Percentiles rank a stretch among this genome's conserved stretches.
Evolutionary conservation across 257 asterid genomes (phyloP).

Genomic region (Ophiorrhiza pumila): DNA sequence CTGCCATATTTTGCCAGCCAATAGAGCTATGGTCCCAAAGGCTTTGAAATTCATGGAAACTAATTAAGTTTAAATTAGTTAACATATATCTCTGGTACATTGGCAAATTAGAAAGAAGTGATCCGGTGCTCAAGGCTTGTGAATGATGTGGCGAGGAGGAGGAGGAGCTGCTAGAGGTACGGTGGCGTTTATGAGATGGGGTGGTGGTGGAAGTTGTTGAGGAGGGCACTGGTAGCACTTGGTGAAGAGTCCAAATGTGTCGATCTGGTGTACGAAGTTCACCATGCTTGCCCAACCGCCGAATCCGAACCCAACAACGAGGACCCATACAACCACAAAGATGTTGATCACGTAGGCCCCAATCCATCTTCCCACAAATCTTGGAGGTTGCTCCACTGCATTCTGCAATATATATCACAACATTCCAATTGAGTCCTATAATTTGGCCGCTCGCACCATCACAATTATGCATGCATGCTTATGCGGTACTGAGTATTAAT

Average conservation of each 20-base stretch:
- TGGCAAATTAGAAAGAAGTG: neutral
- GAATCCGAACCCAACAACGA: slow-evolving; percentile 85
- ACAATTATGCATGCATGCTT: neutral
- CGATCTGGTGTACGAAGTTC: slow-evolving; percentile 81
- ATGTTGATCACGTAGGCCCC: slow-evolving; percentile 70
- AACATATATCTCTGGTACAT: neutral
- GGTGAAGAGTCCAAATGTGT: slow-evolving; percentile 89
- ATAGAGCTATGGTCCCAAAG: neutral
- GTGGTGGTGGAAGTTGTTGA: slow-evolving; percentile 36
- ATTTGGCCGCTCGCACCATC: neutral
- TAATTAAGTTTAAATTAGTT: neutral
- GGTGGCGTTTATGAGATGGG: slow-evolving; percentile 31
- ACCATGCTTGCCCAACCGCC: slow-evolving; percentile 96
- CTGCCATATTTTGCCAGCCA: slow-evolving; percentile 1
- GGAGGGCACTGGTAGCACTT: slow-evolving; percentile 87
- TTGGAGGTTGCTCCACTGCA: slow-evolving; percentile 90
- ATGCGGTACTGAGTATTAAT: neutral
- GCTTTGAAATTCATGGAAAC: neutral
- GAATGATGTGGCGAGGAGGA: slow-evolving; percentile 20
- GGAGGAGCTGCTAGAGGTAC: slow-evolving; percentile 47
- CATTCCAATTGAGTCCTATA: neutral
- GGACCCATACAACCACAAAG: slow-evolving; percentile 81
- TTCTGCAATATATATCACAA: slow-evolving; percentile 57
- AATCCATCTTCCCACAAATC: slow-evolving; percentile 76
- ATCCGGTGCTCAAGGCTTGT: slow-evolving; percentile 15